These are phyloP conservation scores for Aristolochia contorta DNA, from an alignment of 164 flowering plant species.

Conservation along the genomic window DNA sequence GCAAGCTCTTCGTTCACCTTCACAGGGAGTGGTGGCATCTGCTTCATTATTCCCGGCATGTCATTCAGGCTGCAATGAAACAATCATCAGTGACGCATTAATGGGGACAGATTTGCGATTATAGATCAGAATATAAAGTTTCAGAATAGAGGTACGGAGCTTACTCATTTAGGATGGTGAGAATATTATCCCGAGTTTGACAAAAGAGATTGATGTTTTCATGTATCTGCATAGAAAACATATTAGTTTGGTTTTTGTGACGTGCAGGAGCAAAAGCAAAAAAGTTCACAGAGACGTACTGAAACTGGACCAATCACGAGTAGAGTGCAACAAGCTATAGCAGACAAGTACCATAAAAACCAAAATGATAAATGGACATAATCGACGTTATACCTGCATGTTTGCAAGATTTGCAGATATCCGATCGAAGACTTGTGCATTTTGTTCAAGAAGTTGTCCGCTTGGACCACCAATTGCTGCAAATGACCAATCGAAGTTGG, in stretches of 20 bases:
- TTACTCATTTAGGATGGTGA: constrained; percentile 56
- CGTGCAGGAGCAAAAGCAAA: no score
- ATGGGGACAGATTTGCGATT: no score
- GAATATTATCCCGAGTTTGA: constrained; percentile 69
- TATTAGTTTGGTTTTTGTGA: not conserved
- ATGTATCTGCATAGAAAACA: constrained; percentile 40
- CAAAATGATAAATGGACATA: not conserved
- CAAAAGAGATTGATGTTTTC: constrained; percentile 65
- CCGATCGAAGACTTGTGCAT: constrained; percentile 27
- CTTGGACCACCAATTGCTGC: constrained; percentile 35
- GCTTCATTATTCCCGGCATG: constrained; percentile 61
- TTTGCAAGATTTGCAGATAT: constrained; percentile 35
- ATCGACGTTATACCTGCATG: constrained; percentile 21
- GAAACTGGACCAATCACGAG: not conserved
- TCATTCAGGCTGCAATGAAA: constrained; percentile 49
- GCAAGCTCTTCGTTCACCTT: constrained; percentile 81
- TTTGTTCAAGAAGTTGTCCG: constrained; percentile 40
- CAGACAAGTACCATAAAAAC: not conserved
- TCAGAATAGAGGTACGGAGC: not conserved
- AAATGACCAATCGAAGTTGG: constrained; percentile 2
- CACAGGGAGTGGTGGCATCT: constrained; percentile 87
- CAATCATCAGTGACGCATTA: no score
- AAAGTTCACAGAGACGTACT: no score
- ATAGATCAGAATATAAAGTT: not conserved
- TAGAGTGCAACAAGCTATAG: not conserved